Conservation (phyloP, 306 rosid species). For the Heteromeles arbutifolia region DNA sequence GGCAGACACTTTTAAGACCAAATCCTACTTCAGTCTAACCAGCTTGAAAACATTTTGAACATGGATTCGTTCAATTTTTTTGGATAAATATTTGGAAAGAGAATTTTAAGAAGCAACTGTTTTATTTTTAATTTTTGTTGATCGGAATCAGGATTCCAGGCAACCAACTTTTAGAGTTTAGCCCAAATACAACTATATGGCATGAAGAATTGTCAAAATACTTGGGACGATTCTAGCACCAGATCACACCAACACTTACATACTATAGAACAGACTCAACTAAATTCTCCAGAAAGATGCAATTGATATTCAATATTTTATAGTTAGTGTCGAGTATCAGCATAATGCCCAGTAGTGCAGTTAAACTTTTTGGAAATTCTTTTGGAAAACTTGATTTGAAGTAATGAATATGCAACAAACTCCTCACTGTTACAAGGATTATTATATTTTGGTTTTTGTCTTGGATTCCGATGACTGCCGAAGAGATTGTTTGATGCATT, state of each 20-base stretch:
- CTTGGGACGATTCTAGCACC: neutral
- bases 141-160: no score
- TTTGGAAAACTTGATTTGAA: neutral
- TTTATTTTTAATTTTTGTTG: no score
- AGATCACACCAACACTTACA: neutral
- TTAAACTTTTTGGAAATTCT: neutral
- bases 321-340: neutral
- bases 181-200: no score
- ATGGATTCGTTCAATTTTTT: no score
- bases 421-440: no score
- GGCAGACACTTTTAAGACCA: no score
- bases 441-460: neutral
- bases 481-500: conserved; percentile 3
- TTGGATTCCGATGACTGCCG: neutral
- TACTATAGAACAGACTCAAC: neutral
- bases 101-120: no score
- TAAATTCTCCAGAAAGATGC: neutral
- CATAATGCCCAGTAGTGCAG: neutral
- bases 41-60: no score
- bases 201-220: no score
- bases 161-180: no score
- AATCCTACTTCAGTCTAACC: no score
- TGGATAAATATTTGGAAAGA: no score
- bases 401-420: neutral
- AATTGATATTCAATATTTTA: neutral